phyloP scores from a whole-genome alignment of 2,329 filamentous ascomycete species.

The Paraphaeosphaeria minitans region DNA sequence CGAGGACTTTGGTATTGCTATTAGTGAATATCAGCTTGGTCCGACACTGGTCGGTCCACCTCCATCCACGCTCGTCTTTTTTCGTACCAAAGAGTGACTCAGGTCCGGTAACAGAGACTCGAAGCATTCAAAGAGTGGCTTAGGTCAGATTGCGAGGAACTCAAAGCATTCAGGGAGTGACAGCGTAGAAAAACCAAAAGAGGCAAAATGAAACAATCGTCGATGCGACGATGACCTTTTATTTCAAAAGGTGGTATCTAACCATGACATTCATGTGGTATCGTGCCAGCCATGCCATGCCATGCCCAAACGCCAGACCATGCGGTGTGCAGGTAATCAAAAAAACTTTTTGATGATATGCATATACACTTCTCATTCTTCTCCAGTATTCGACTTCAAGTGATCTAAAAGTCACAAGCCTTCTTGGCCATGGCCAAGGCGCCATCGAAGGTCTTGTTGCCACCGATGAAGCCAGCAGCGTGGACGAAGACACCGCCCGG shows the following conservation, averaged over 20 bases:
- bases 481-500: conserved; percentile 89
- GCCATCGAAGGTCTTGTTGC: conserved; percentile 89
- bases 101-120: neutral
- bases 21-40: neutral
- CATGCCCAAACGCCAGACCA: conserved; percentile 30
- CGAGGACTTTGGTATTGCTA: neutral
- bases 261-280: conserved; percentile 13
- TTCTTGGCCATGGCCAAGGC: conserved; percentile 83
- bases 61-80: neutral
- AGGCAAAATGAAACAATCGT: neutral
- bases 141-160: neutral
- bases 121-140: neutral
- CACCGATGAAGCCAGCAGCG: conserved; percentile 93
- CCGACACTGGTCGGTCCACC: neutral
- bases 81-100: neutral
- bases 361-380: neutral
- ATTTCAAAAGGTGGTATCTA: conserved; percentile 5
- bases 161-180: neutral
- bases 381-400: neutral
- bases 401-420: conserved; percentile 59
- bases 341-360: conserved; percentile 22
- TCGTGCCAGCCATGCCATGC: neutral
- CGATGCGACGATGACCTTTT: conserved; percentile 8
- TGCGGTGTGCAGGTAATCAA: conserved; percentile 28
- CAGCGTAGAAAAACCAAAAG: neutral